Conservation (phyloP, 495 filamentous ascomycete species). For the Hyaloscypha finlandica region DNA sequence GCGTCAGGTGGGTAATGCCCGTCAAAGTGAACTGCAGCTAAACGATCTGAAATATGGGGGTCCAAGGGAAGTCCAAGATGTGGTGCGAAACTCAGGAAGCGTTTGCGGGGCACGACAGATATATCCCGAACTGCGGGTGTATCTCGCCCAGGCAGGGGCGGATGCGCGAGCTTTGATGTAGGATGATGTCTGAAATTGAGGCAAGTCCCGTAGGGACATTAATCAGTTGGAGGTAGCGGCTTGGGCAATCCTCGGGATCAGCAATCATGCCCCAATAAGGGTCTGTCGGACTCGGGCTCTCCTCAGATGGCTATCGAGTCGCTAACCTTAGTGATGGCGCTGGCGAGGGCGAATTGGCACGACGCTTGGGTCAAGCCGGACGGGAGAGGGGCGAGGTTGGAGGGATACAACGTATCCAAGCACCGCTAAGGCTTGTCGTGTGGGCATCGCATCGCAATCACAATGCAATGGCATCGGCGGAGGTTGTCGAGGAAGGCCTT, state of each 20-base stretch:
- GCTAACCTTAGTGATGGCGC: not conserved
- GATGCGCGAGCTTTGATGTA: not conserved
- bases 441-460: not conserved
- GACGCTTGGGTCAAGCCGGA: no score
- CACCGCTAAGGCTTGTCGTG: no score
- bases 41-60: not conserved
- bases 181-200: not conserved
- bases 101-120: slow-evolving; percentile 13
- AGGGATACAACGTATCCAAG: no score
- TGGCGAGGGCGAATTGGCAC: no score
- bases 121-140: slow-evolving; percentile 4
- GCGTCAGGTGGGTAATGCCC: slow-evolving; percentile 12
- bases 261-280: not conserved
- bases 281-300: not conserved
- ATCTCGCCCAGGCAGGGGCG: not conserved
- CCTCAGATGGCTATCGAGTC: not conserved
- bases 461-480: not conserved
- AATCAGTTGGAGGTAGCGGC: not conserved
- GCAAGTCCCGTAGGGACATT: not conserved
- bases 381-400: no score
- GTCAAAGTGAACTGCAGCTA: slow-evolving; percentile 1
- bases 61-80: slow-evolving; percentile 3
- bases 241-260: not conserved
- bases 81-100: not conserved
- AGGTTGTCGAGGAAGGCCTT: not conserved